Evolutionary conservation across 306 rosid species (phyloP).

Genomic region (Betula pendula): DNA sequence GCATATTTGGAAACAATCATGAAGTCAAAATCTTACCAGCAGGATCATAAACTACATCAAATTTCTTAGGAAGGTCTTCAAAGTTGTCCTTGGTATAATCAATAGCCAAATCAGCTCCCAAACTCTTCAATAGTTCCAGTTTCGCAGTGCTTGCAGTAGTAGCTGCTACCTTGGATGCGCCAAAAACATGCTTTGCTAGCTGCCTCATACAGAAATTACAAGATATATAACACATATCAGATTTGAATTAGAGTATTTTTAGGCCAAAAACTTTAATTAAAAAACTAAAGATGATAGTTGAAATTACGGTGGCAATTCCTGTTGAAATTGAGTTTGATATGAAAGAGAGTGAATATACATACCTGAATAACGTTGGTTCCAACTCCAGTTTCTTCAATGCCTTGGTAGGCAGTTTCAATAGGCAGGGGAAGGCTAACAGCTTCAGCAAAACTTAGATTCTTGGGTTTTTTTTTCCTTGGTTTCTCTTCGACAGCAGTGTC

Average conservation of each 20-base stretch:
- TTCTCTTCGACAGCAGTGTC: constrained; percentile 67
- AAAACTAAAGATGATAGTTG: too few species aligned
- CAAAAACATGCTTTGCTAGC: constrained; percentile 70
- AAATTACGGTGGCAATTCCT: too few species aligned
- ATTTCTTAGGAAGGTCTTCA: constrained; percentile 61
- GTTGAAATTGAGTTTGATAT: too few species aligned
- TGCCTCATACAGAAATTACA: constrained; percentile 17
- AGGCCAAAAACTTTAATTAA: too few species aligned
- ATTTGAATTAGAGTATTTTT: background rate
- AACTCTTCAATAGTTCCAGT: constrained; percentile 46
- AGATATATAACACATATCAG: too few species aligned
- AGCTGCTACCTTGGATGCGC: constrained; percentile 66
- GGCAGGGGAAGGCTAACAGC: constrained; percentile 86
- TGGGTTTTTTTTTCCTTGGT: constrained; percentile 60
- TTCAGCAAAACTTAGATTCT: constrained; percentile 60
- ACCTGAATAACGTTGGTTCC: constrained; percentile 68
- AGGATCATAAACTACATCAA: constrained; percentile 65
- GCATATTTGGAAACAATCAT: too few species aligned
- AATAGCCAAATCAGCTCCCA: constrained; percentile 61
- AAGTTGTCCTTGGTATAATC: constrained; percentile 63
- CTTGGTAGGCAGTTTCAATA: constrained; percentile 64
- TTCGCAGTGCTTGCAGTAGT: constrained; percentile 64
- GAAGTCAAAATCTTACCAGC: constrained; percentile 43
- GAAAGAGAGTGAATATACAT: background rate
- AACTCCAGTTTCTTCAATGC: constrained; percentile 53